phyloP scores from a whole-genome alignment of 805 yeast species.

The Wickerhamomyces alni region DNA sequence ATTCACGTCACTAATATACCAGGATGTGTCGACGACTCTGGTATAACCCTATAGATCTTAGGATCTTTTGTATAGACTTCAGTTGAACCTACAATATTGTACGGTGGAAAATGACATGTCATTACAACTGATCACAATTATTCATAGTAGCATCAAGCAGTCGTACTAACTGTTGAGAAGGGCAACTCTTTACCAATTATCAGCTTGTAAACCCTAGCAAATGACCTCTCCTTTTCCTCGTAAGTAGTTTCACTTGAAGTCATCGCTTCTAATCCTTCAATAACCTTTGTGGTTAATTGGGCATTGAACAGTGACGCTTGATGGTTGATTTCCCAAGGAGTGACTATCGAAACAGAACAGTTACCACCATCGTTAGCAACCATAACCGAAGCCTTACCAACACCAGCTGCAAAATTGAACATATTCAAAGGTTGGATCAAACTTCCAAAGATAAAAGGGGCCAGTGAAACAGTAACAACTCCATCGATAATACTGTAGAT shows the following conservation, averaged over 20 bases:
- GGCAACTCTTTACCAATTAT: not conserved
- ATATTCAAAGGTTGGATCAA: slow-evolving; percentile 4
- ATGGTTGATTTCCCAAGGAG: not conserved
- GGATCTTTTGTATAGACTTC: too few species aligned
- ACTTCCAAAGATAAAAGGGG: slow-evolving; percentile 5
- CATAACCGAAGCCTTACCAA: slow-evolving; percentile 11
- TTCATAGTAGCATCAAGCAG: too few species aligned
- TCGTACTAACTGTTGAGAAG: too few species aligned
- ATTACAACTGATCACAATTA: too few species aligned
- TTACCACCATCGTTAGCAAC: not conserved
- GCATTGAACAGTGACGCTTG: too few species aligned
- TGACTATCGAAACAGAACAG: not conserved
- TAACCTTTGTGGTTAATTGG: too few species aligned
- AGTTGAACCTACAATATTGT: too few species aligned
- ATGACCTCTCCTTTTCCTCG: not conserved
- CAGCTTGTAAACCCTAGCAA: not conserved
- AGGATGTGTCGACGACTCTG: too few species aligned
- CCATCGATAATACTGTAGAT: slow-evolving; percentile 10
- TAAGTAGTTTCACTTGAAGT: not conserved
- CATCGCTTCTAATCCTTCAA: too few species aligned
- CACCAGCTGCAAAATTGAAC: slow-evolving; percentile 10
- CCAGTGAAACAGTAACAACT: not conserved
- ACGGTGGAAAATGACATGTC: too few species aligned
- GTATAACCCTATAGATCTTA: too few species aligned
- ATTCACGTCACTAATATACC: too few species aligned